phyloP scores from a whole-genome alignment of 805 yeast species.

The Kazachstania bromeliacearum region DNA sequence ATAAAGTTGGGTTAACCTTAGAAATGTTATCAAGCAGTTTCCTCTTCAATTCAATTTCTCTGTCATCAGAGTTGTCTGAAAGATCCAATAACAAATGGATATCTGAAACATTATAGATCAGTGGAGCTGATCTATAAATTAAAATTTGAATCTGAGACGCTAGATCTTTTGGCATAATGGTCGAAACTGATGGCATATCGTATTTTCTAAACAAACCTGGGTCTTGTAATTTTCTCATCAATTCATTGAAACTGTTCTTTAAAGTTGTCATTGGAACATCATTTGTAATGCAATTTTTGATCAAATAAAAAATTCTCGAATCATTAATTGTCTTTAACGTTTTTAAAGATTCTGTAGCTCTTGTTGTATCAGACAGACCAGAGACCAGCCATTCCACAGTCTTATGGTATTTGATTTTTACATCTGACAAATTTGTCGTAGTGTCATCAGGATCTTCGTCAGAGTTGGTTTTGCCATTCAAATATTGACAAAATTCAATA shows the following conservation, averaged over 20 bases:
- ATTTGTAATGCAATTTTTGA: slow-evolving; percentile 44
- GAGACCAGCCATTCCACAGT: slow-evolving; percentile 53
- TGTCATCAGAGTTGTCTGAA: slow-evolving; percentile 24
- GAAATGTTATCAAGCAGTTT: slow-evolving; percentile 54
- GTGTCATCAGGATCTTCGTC: neutral
- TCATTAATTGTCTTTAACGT: slow-evolving; percentile 48
- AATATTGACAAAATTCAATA: slow-evolving; percentile 38
- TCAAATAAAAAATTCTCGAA: slow-evolving; percentile 46
- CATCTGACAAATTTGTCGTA: too few relatives aligned
- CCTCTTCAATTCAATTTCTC: slow-evolving; percentile 31
- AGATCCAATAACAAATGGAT: slow-evolving; percentile 41
- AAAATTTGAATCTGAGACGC: slow-evolving; percentile 46
- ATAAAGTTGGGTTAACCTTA: slow-evolving; percentile 48
- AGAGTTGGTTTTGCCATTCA: slow-evolving; percentile 21
- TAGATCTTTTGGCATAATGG: slow-evolving; percentile 40
- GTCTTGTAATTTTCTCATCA: slow-evolving; percentile 46
- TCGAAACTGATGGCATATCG: slow-evolving; percentile 24
- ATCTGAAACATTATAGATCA: slow-evolving; percentile 58
- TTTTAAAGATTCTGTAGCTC: slow-evolving; percentile 42
- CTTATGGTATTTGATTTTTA: slow-evolving; percentile 37
- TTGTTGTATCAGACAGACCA: slow-evolving; percentile 44
- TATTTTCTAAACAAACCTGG: slow-evolving; percentile 36
- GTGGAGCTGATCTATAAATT: slow-evolving; percentile 49
- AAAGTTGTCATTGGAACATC: slow-evolving; percentile 55
- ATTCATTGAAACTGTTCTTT: slow-evolving; percentile 52